Conservation (phyloP, 1,139 yeast species). For the Kodamaea anthophila region DNA sequence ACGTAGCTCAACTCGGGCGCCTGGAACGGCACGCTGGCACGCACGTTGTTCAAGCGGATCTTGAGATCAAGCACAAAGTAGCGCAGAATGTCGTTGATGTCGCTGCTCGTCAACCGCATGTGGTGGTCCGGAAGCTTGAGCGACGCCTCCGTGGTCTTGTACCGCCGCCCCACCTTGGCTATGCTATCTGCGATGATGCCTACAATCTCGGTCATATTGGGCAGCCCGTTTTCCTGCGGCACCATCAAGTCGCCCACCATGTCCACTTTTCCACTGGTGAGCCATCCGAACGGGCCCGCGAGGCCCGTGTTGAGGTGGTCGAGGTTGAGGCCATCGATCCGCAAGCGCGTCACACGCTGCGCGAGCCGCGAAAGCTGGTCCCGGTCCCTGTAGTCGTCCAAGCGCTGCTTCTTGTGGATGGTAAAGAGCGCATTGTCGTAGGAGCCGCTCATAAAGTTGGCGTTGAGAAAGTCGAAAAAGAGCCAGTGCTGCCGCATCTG, state of each 20-base stretch:
- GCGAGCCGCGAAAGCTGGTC: conserved; percentile 27
- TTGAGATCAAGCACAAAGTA: conserved; percentile 75
- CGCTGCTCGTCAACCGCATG: conserved; percentile 21
- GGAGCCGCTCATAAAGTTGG: conserved; percentile 81
- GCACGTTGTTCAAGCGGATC: conserved; percentile 71
- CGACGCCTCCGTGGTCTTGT: conserved; percentile 30
- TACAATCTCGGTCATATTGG: conserved; percentile 38
- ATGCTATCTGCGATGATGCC: conserved; percentile 34
- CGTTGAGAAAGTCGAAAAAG: conserved; percentile 78
- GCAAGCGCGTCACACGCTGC: conserved; percentile 63
- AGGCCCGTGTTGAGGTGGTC: conserved; percentile 88
- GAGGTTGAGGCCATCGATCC: conserved; percentile 79
- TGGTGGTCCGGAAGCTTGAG: conserved; percentile 21
- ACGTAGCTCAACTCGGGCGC: conserved; percentile 79
- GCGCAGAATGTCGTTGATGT: conserved; percentile 35
- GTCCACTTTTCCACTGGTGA: conserved; percentile 83
- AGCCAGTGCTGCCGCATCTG: conserved; percentile 87
- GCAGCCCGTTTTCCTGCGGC: conserved; percentile 52
- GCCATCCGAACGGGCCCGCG: conserved; percentile 97
- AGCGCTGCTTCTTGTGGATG: conserved; percentile 68
- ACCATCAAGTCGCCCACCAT: conserved; percentile 86
- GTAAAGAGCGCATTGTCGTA: conserved; percentile 92
- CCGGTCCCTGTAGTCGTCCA: conserved; percentile 30
- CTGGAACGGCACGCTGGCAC: conserved; percentile 84
- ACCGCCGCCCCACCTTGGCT: conserved; percentile 34